Base-by-base conservation (phyloP, 148 eudicot species). In the Fallopia convolvulus region DNA sequence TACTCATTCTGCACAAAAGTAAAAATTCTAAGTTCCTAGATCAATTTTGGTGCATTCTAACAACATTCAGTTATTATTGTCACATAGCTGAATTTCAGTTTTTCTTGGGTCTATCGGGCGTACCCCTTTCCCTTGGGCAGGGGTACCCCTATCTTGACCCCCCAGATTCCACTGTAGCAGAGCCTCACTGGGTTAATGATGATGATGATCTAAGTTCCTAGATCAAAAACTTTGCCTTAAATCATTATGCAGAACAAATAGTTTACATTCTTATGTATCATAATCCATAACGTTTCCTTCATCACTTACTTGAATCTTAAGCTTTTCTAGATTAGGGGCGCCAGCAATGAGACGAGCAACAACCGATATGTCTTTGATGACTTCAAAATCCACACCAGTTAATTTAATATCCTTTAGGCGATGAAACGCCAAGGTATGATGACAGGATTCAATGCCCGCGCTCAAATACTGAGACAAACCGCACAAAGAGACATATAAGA, bases 321-420 rank as follows among this genome's bases (percentile, higher is more conserved):
- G 39, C 39, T 2, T 36, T 4, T 36, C 39, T 36, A 36, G 39
- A 36, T 36, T 36, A 36, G 39, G 39, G 39, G 39, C 3, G 39
- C 39, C 88, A 78, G 83, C 76, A 77, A 94, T 88, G 84, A 94
- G 84, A 68, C 85, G 93, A 80, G 90, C 92, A 83, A 92, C 83
- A 65, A 89, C 97, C 76, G 83, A 55, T 50, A 90, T 86, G 84
- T 92, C 96, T 78, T 92, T 89, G 83, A 85, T 79, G 85, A 92
- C 97, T 50, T 12, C 18, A 12, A 50, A 50, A 13, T 13, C 3
- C 55, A 18, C 61, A 4, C n/a, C 2, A n/a, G 5, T 1, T 55
- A 55, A 7, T 6, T 20, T 8, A 18, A 55, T 55, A 47, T 80
- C 58, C 82, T 89, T 92, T 70, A 94, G 83, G 73, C 77, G 79